These are phyloP conservation scores for Arthrobotrys entomopaga DNA, from an alignment of 2,329 filamentous ascomycete genomes.

Conservation along the genomic window DNA sequence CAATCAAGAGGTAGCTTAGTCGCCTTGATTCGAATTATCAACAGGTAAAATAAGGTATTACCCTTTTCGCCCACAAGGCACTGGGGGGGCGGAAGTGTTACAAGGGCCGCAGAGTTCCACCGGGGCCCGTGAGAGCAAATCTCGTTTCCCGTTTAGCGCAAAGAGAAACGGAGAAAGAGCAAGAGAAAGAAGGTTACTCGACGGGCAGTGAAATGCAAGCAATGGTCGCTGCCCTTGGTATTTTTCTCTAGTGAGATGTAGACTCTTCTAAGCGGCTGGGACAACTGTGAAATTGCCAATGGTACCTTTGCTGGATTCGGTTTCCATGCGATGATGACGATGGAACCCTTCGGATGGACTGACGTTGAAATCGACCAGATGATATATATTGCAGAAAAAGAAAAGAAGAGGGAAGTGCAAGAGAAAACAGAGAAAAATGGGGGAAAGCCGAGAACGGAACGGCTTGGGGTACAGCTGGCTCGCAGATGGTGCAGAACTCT, in stretches of 20 bases:
- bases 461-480: conserved; percentile 50
- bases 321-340: conserved; percentile 51
- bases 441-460: conserved; percentile 44
- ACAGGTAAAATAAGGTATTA: conserved; percentile 36
- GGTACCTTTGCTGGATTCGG: conserved; percentile 47
- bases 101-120: conserved; percentile 51
- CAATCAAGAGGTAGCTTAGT: conserved; percentile 38
- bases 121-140: conserved; percentile 36
- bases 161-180: conserved; percentile 3
- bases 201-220: conserved; percentile 52
- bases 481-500: conserved; percentile 27
- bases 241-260: conserved; percentile 28
- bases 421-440: conserved; percentile 18
- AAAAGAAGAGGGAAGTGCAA: conserved; percentile 11
- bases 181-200: conserved; percentile 43
- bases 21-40: conserved; percentile 35
- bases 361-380: conserved; percentile 36
- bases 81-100: conserved; percentile 33
- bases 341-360: conserved; percentile 48
- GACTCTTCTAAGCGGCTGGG: conserved; percentile 38
- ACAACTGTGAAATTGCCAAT: conserved; percentile 43
- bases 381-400: conserved; percentile 29
- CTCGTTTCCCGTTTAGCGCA: conserved; percentile 30
- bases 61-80: conserved; percentile 14
- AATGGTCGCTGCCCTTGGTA: conserved; percentile 34